phyloP scores from a whole-genome alignment of 2,329 filamentous ascomycete species.

The Didymella exigua region DNA sequence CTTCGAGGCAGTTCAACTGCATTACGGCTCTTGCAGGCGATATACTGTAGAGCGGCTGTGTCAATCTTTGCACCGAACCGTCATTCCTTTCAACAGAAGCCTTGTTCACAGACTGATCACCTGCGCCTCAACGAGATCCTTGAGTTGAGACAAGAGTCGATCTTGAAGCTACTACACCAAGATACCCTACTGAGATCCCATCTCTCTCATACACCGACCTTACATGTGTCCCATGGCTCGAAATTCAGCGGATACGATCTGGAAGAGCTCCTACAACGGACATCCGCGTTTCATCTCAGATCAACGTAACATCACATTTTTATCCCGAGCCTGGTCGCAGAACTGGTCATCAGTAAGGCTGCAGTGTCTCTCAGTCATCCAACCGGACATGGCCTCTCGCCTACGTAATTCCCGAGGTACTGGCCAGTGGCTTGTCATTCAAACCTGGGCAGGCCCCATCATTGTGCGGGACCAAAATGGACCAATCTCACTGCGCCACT shows the following conservation, averaged over 20 bases:
- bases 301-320: neutral
- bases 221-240: neutral
- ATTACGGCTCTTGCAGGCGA: too few species aligned
- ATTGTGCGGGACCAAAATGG: neutral
- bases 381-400: neutral
- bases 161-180: too few species aligned
- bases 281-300: constrained; percentile 8
- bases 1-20: too few species aligned
- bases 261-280: neutral
- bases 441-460: neutral
- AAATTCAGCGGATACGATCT: neutral
- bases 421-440: neutral
- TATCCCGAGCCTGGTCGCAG: neutral
- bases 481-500: neutral
- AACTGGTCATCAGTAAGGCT: neutral
- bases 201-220: neutral
- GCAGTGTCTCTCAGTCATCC: neutral
- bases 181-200: neutral
- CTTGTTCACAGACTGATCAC: too few species aligned
- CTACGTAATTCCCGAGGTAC: neutral
- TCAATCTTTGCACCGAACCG: neutral
- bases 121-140: too few species aligned
- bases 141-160: too few species aligned
- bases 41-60: too few species aligned
- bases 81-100: neutral